A percentile compares a stretch with the other conserved stretches of the same genome.
Conservation (phyloP, 2,329 filamentous ascomycete genomes). For the Ophiostoma sp. region DNA sequence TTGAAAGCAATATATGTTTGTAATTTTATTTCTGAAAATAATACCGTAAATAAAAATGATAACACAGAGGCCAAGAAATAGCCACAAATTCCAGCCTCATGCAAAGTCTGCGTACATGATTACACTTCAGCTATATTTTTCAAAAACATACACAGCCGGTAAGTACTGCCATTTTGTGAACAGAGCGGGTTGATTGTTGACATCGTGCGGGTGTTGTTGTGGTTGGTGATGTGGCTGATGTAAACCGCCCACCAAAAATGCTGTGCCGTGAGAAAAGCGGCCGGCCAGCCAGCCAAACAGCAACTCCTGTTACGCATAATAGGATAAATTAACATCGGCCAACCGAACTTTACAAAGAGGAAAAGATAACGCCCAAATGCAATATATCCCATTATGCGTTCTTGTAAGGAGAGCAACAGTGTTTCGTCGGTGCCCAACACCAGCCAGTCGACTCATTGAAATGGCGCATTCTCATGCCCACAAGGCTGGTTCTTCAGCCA, state of each 20-base stretch:
- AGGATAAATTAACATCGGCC: neutral
- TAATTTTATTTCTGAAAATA: too few species aligned
- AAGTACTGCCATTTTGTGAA: neutral
- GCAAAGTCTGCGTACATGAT: too few species aligned
- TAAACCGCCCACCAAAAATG: neutral
- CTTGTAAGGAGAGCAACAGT: neutral
- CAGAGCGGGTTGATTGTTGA: neutral
- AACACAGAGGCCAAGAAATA: too few species aligned
- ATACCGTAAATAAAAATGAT: too few species aligned
- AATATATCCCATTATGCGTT: neutral
- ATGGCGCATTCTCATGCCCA: neutral
- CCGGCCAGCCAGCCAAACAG: neutral
- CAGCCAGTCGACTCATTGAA: neutral
- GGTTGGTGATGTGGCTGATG: slow-evolving; percentile 4
- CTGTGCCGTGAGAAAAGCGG: neutral
- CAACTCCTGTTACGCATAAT: neutral
- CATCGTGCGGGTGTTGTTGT: neutral
- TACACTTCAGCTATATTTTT: too few species aligned
- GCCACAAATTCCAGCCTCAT: too few species aligned
- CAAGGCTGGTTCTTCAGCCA: neutral
- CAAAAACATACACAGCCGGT: neutral
- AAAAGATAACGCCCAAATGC: neutral
- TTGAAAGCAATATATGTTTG: too few species aligned
- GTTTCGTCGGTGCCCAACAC: neutral
- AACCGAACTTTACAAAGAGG: neutral